phyloP scores from a whole-genome alignment of 2,329 filamentous ascomycete genomes.

The Reticulascus tulasneorum region DNA sequence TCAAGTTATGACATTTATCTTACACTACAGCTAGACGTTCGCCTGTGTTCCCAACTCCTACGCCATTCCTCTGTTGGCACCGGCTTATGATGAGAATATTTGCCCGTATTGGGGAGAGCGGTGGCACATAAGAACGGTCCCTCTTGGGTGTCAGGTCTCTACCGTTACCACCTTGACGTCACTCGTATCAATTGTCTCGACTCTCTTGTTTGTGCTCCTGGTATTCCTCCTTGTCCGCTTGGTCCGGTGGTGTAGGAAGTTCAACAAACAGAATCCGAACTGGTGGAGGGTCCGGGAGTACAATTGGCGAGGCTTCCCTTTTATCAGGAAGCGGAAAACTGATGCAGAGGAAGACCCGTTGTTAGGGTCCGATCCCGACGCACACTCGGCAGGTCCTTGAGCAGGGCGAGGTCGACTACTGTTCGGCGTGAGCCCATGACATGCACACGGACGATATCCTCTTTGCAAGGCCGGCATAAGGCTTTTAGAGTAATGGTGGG shows the following conservation, averaged over 20 bases:
- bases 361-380: slow-evolving; percentile 8
- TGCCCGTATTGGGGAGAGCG: slow-evolving; percentile 47
- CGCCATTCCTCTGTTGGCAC: slow-evolving; percentile 42
- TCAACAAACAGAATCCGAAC: slow-evolving; percentile 6
- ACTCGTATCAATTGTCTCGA: slow-evolving; percentile 27
- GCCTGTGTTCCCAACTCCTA: slow-evolving; percentile 51
- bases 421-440: too few relatives aligned
- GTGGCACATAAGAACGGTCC: slow-evolving; percentile 36
- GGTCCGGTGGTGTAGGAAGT: slow-evolving; percentile 10
- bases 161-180: slow-evolving; percentile 35
- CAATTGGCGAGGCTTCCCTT: neutral
- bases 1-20: slow-evolving; percentile 2
- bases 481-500: too few relatives aligned
- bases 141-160: slow-evolving; percentile 36
- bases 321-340: neutral
- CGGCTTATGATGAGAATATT: slow-evolving; percentile 43
- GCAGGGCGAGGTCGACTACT: too few relatives aligned
- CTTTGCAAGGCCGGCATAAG: too few relatives aligned
- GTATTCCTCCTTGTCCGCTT: slow-evolving; percentile 15
- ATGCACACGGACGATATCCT: too few relatives aligned
- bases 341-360: slow-evolving; percentile 16
- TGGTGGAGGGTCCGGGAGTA: slow-evolving; percentile 18
- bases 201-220: slow-evolving; percentile 22
- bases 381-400: too few relatives aligned
- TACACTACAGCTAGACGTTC: slow-evolving; percentile 35